Percentiles rank a stretch among this genome's conserved stretches.
phyloP scores from a whole-genome alignment of 2,329 filamentous ascomycete genomes.

The Cryphonectria japonica region DNA sequence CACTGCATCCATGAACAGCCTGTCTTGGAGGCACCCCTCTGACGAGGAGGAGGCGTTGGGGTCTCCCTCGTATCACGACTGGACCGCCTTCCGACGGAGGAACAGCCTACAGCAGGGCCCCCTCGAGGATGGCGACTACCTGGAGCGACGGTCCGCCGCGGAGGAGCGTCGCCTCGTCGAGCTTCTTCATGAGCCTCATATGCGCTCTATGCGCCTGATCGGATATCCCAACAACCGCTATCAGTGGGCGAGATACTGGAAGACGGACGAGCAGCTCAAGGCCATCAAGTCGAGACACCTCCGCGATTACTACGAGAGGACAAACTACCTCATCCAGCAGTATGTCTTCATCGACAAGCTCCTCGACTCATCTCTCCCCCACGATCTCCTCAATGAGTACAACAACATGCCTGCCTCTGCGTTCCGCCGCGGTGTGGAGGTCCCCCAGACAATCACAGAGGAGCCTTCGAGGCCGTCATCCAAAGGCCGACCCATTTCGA shows the following conservation, averaged over 20 bases:
- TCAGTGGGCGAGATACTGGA: slow-evolving; percentile 86
- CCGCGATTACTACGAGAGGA: slow-evolving; percentile 85
- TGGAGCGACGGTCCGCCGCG: slow-evolving; percentile 49
- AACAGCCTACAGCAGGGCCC: slow-evolving; percentile 6
- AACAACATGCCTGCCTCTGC: slow-evolving; percentile 62
- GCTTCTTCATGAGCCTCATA: slow-evolving; percentile 69
- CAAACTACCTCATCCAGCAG: slow-evolving; percentile 85
- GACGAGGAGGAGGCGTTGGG: slow-evolving; percentile 28
- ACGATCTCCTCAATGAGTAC: slow-evolving; percentile 90
- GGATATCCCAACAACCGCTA: slow-evolving; percentile 87
- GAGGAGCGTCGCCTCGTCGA: slow-evolving; percentile 64
- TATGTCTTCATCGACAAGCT: slow-evolving; percentile 93
- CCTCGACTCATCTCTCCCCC: slow-evolving; percentile 89
- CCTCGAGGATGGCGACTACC: slow-evolving; percentile 36
- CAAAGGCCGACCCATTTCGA: slow-evolving; percentile 35
- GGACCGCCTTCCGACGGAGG: slow-evolving; percentile 30
- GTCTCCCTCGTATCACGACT: slow-evolving; percentile 23
- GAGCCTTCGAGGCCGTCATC: slow-evolving; percentile 51
- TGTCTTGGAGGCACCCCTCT: slow-evolving; percentile 17
- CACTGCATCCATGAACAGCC: slow-evolving; percentile 31
- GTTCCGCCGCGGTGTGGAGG: slow-evolving; percentile 57
- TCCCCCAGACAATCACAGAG: slow-evolving; percentile 78
- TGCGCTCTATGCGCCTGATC: slow-evolving; percentile 84
- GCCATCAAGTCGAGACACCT: slow-evolving; percentile 69
- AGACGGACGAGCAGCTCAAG: slow-evolving; percentile 73